Conservation (phyloP, 768 basidiomycete species). For the Leucosporidium creatinivorum region DNA sequence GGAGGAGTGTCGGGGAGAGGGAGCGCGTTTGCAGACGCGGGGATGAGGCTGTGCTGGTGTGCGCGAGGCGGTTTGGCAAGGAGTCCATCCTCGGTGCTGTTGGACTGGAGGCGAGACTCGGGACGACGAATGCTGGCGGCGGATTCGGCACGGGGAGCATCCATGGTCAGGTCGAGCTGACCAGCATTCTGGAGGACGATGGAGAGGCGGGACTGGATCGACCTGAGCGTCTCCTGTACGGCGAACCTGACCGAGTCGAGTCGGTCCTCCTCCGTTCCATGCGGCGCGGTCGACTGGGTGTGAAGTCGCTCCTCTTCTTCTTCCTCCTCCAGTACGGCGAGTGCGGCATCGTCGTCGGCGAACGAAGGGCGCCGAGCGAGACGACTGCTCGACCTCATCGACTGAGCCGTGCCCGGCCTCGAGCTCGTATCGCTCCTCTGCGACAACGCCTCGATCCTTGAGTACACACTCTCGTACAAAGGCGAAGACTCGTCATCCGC, state of each 20-base stretch:
- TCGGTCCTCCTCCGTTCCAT: neutral
- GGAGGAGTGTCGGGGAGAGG: neutral
- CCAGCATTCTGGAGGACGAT: constrained; percentile 5
- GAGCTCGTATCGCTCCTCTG: constrained; percentile 7
- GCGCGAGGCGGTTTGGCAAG: too few species aligned
- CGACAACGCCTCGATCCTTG: constrained; percentile 7
- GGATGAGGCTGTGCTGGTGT: too few species aligned
- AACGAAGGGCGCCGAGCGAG: neutral
- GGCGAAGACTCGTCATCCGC: constrained; percentile 4
- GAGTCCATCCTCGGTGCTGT: neutral
- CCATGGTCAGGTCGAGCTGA: neutral
- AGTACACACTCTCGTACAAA: constrained; percentile 13
- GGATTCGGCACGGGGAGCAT: neutral
- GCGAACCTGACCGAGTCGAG: constrained; percentile 9
- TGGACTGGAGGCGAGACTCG: neutral
- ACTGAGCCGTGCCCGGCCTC: neutral
- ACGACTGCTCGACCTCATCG: neutral
- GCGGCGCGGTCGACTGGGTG: neutral
- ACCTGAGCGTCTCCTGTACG: neutral
- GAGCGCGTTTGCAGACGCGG: too few species aligned
- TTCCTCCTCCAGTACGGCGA: neutral
- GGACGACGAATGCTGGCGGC: neutral
- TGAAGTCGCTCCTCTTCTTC: neutral
- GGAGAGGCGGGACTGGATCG: constrained; percentile 10
- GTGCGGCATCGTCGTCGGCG: neutral